A percentile compares a stretch with the other conserved stretches of the same genome.
Evolutionary conservation across 2,329 filamentous ascomycete species (phyloP).

Genomic region (Curvularia hawaiiensis): DNA sequence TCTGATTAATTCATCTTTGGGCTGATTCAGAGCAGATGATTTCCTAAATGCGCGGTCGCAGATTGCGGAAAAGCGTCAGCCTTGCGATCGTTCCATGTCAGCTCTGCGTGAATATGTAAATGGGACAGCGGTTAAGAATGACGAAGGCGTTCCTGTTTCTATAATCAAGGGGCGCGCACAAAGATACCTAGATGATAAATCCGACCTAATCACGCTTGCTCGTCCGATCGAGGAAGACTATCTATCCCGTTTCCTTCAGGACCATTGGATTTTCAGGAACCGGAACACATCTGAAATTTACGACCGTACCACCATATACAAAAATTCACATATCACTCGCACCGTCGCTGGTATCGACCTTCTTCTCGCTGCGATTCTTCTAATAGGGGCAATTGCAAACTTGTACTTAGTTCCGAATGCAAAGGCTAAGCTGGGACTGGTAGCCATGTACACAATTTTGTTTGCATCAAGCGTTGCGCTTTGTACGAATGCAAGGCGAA

Average conservation of each 20-base stretch:
- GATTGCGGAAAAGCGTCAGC: background rate
- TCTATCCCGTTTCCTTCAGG: background rate
- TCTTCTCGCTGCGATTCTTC: constrained; percentile 22
- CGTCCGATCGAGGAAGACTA: background rate
- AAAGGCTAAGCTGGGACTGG: constrained; percentile 23
- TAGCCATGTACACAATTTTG: constrained; percentile 27
- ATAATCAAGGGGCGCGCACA: background rate
- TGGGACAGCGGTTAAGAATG: background rate
- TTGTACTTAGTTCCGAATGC: constrained; percentile 20
- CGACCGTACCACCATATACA: background rate
- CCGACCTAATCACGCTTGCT: background rate
- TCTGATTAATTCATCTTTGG: background rate
- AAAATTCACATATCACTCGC: background rate
- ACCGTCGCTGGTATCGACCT: background rate
- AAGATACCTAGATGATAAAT: background rate
- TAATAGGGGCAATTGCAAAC: constrained; percentile 30
- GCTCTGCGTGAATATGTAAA: background rate
- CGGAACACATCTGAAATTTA: background rate
- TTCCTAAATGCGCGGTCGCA: background rate
- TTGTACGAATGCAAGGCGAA: constrained; percentile 26
- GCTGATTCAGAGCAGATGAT: background rate
- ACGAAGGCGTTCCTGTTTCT: background rate
- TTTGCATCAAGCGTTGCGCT: constrained; percentile 30
- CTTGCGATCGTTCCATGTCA: background rate
- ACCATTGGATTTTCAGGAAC: background rate